Percentiles rank a stretch among this genome's conserved stretches.
Conservation (phyloP, 768 basidiomycete genomes). For the Suillus bovinus region DNA sequence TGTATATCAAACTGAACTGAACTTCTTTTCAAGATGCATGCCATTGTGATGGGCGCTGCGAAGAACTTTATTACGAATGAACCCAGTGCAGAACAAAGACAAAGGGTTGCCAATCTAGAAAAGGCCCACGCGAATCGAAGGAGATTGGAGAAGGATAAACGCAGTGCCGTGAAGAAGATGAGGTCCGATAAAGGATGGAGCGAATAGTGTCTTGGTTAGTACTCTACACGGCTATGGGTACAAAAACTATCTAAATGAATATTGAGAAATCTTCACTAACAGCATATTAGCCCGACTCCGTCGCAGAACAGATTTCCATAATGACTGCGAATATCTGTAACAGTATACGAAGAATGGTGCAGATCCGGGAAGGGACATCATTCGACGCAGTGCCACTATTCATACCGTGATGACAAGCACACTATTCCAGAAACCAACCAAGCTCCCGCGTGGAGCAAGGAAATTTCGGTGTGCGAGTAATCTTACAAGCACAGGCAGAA, state of each 20-base stretch:
- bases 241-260: background rate
- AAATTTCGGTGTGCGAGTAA: background rate
- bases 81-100: slow-evolving; percentile 26
- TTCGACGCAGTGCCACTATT: background rate
- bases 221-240: background rate
- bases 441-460: background rate
- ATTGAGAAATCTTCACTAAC: background rate
- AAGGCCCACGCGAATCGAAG: slow-evolving; percentile 22
- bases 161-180: slow-evolving; percentile 25
- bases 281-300: background rate
- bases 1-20: background rate
- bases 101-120: slow-evolving; percentile 24
- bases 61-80: slow-evolving; percentile 22
- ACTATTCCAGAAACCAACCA: background rate
- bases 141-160: slow-evolving; percentile 28
- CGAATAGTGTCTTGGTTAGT: background rate
- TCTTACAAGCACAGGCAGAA: too few species aligned
- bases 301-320: too few species aligned
- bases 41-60: slow-evolving; percentile 25
- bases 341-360: background rate
- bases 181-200: slow-evolving; percentile 30
- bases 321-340: background rate
- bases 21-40: slow-evolving; percentile 25
- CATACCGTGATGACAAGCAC: background rate
- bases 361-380: background rate